A percentile compares a stretch with the other conserved stretches of the same genome.
Conservation (phyloP, 768 basidiomycete species). For the Zangia roseola region DNA sequence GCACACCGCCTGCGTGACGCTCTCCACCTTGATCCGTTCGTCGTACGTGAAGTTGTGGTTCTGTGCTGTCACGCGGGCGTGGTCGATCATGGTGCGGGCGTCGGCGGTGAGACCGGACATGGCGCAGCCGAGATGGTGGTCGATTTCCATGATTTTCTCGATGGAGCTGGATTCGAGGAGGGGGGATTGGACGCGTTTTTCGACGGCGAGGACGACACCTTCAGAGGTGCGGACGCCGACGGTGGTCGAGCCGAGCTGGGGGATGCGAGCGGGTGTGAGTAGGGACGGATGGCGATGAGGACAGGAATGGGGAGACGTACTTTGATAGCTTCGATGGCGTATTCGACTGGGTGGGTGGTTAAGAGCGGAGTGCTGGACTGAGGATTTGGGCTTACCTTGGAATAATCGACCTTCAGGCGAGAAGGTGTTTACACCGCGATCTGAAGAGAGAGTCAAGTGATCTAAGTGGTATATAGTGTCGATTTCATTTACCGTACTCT, state of each 20-base stretch:
- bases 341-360: slow-evolving; percentile 69
- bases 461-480: neutral
- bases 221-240: slow-evolving; percentile 90
- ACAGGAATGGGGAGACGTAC: slow-evolving; percentile 38
- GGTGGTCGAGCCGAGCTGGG: slow-evolving; percentile 94
- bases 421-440: slow-evolving; percentile 98
- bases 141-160: slow-evolving; percentile 99
- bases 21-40: slow-evolving; percentile 96
- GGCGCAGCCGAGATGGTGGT: slow-evolving; percentile 92
- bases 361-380: no score
- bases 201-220: slow-evolving; percentile 92
- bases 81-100: slow-evolving; percentile 99
- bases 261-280: slow-evolving; percentile 5
- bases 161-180: slow-evolving; percentile 93
- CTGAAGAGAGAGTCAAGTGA: slow-evolving; percentile 36
- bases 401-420: slow-evolving; percentile 98
- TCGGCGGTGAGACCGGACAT: slow-evolving; percentile 98
- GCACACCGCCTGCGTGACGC: slow-evolving; percentile 96
- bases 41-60: slow-evolving; percentile 97
- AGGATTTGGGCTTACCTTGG: slow-evolving; percentile 80
- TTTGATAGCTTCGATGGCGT: slow-evolving; percentile 99
- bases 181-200: slow-evolving; percentile 97
- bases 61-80: slow-evolving; percentile 94
- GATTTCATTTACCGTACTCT: slow-evolving; percentile 69
- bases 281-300: neutral